Evolutionary conservation across 179 eudicot genomes (phyloP).

Genomic region (Camellia oleifera): DNA sequence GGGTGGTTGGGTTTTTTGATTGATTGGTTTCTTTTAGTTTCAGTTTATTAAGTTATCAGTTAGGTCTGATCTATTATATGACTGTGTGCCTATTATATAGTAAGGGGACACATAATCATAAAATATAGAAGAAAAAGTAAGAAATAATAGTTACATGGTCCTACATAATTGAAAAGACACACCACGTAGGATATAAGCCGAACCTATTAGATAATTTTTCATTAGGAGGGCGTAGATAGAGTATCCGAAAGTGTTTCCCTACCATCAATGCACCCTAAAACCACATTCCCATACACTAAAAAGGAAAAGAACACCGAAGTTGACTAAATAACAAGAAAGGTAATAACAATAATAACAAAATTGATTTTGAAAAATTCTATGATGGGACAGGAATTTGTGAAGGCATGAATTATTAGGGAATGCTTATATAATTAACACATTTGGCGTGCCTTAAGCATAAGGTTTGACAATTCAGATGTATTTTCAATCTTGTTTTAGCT

Average conservation of each 20-base stretch:
- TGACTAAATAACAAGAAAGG: conserved; percentile 6
- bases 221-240: no score
- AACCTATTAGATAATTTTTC: no score
- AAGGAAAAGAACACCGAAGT: conserved; percentile 11
- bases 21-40: conserved; percentile 38
- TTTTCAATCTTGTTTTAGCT: background rate
- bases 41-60: background rate
- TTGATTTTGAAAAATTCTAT: background rate
- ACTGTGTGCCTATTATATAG: no score
- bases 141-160: no score
- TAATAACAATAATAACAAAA: background rate
- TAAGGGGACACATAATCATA: no score
- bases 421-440: background rate
- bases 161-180: no score
- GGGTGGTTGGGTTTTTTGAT: conserved; percentile 52
- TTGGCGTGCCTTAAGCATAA: conserved; percentile 1
- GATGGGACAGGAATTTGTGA: conserved; percentile 5
- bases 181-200: no score
- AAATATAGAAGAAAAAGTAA: no score
- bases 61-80: no score
- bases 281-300: conserved; percentile 1
- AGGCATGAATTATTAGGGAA: background rate
- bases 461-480: background rate
- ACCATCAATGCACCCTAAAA: background rate
- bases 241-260: background rate